Evolutionary conservation across 306 rosid genomes (phyloP).

Genomic region (Vicia villosa): DNA sequence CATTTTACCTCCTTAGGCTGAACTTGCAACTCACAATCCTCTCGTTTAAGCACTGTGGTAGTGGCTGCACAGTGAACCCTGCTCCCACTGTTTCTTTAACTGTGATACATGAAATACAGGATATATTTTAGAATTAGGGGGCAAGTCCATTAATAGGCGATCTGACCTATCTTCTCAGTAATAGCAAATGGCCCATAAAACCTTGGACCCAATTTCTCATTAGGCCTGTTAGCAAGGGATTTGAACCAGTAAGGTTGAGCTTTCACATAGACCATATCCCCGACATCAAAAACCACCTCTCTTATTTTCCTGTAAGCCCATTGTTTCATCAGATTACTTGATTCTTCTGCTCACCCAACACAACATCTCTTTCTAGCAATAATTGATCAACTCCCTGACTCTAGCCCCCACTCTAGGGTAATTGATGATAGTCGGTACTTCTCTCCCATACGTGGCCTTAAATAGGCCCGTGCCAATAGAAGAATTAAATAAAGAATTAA

Average conservation of each 20-base stretch:
- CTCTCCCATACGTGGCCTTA: background rate
- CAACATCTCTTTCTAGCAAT: background rate
- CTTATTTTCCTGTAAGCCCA: background rate
- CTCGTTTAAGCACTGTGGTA: too few species aligned
- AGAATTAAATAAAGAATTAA: background rate
- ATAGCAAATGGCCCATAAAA: background rate
- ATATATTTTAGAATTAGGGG: background rate
- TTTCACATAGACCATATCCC: background rate
- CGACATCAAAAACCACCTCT: background rate
- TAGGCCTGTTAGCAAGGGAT: background rate
- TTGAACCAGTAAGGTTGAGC: background rate
- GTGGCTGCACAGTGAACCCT: background rate
- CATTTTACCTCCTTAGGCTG: too few species aligned
- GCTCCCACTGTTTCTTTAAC: background rate
- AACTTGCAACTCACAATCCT: too few species aligned
- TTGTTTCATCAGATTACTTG: background rate
- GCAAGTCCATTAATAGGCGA: background rate
- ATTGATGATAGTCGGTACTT: background rate
- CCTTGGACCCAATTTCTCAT: background rate
- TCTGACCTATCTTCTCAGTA: too few species aligned
- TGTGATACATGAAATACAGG: background rate
- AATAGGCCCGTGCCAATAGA: background rate
- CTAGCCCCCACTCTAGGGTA: background rate
- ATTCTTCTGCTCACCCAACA: background rate
- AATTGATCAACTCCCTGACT: background rate